Evolutionary conservation across 2,329 filamentous ascomycete genomes (phyloP), one percentile per base, ranked within the genome.

Genomic region (Coniella vitis): DNA sequence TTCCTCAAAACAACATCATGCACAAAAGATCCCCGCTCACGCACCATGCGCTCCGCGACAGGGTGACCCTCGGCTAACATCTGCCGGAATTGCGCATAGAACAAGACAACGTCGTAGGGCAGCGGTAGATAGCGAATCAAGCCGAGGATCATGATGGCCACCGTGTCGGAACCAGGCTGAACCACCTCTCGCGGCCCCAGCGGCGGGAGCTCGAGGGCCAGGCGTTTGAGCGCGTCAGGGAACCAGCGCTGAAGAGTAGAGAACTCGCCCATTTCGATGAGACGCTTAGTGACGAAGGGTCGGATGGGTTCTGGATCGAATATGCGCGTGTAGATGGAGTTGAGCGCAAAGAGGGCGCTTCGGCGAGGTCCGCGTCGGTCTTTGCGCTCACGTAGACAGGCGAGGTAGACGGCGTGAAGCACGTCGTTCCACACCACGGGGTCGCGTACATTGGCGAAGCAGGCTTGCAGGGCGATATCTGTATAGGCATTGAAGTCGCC

Each of bases 401-500:
- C 65, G 45, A 66, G 61, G 47, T 73, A 73, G 8, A 81, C 67
- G 17, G 71, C 63, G 56, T 81, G 73, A 19, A 84, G 61, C 16
- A 77, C 56, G 55, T 79, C 76, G 54, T 74, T 74, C 48, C 71
- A 66, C 52, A 78, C 67, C 38, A 72, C 56, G 39, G 69, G 64
- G 53, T 74, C 69, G 42, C 77, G 68, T 16, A 78, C 65, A 10
- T 71, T 62, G 4, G 70, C 65, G 29, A 67, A 54, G 38, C 74
- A 69, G 4, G 81, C 74, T 38, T 77, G 70, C 4, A 73, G 63
- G 44, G 84, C 70, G 38, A 85, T 72, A 29, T 70, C 68, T 38
- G 72, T 68, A 22, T 89, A 70, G 21, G 73, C 73, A 3, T 70
- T 63, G 4, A 73, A 68, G 52, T 87, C 74, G 20, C 71, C 64